Evolutionary conservation across 1,139 yeast genomes (phyloP).

Genomic region (Saccharomyces uvarum): DNA sequence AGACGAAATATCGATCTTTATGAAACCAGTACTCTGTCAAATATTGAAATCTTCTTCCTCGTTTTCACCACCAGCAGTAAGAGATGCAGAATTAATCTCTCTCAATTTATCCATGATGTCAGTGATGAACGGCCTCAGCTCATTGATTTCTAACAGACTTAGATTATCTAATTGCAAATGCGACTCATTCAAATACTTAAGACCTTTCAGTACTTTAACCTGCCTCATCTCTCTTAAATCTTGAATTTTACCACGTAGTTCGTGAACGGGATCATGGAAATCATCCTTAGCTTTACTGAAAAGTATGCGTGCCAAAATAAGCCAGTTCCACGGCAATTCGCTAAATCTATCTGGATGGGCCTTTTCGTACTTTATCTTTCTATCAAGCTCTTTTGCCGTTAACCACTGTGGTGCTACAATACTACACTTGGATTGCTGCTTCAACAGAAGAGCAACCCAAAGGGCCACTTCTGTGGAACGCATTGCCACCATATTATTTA

Average conservation of each 20-base stretch:
- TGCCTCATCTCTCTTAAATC: constrained; percentile 79
- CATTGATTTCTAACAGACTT: constrained; percentile 79
- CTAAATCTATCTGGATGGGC: constrained; percentile 53
- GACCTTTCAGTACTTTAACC: constrained; percentile 74
- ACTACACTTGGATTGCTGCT: constrained; percentile 78
- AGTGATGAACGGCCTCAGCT: constrained; percentile 72
- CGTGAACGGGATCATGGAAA: constrained; percentile 49
- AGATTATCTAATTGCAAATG: constrained; percentile 79
- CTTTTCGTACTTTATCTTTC: constrained; percentile 62
- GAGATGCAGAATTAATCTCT: constrained; percentile 38
- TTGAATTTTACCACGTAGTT: constrained; percentile 59
- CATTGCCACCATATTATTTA: constrained; percentile 48
- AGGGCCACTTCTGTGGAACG: constrained; percentile 66
- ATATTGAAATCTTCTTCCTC: constrained; percentile 21
- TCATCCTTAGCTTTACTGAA: constrained; percentile 66
- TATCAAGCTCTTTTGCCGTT: constrained; percentile 46
- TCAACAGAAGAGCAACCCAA: constrained; percentile 81
- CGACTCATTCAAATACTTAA: constrained; percentile 69
- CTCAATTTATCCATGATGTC: constrained; percentile 73
- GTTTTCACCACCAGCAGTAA: constrained; percentile 29
- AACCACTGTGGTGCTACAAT: constrained; percentile 88
- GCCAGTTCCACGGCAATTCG: constrained; percentile 79
- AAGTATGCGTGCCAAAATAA: constrained; percentile 65
- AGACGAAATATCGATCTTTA: background rate
- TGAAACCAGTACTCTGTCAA: background rate